These are phyloP conservation scores for Hemileccinum rubropunctum DNA, from an alignment of 768 basidiomycete species.

Conservation along the genomic window DNA sequence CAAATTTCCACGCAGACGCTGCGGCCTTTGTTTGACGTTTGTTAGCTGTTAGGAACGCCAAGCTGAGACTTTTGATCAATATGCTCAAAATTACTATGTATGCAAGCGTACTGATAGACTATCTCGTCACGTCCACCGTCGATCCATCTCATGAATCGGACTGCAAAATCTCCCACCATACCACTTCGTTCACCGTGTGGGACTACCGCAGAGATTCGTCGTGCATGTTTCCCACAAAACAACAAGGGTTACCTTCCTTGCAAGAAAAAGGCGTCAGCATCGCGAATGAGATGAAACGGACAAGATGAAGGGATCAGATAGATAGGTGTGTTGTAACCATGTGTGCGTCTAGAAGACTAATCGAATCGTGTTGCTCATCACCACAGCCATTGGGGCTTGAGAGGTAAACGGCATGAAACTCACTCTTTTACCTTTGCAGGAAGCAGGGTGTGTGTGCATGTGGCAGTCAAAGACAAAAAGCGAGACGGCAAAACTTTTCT, in stretches of 20 bases:
- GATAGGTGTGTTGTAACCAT: constrained; percentile 58
- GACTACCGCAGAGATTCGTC: background rate
- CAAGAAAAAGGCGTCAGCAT: constrained; percentile 7
- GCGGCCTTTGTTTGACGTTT: no score
- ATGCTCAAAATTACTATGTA: background rate
- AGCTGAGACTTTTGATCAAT: no score
- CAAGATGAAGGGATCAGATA: constrained; percentile 19
- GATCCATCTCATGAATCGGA: no score
- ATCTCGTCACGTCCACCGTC: no score
- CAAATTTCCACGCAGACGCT: background rate
- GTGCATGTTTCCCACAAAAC: constrained; percentile 2
- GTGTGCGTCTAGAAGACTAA: constrained; percentile 90
- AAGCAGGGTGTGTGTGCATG: background rate
- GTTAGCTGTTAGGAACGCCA: background rate
- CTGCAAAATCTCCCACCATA: no score
- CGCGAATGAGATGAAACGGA: background rate
- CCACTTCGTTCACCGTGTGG: no score
- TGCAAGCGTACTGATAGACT: no score
- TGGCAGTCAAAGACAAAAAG: background rate
- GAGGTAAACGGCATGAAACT: background rate
- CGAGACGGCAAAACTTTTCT: no score
- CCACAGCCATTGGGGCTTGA: constrained; percentile 1
- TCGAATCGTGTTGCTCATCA: constrained; percentile 72
- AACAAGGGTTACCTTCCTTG: constrained; percentile 2
- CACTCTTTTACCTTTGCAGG: constrained; percentile 5